Evolutionary conservation across 495 filamentous ascomycete genomes (phyloP).

Genomic region (Penicillium nucicola): DNA sequence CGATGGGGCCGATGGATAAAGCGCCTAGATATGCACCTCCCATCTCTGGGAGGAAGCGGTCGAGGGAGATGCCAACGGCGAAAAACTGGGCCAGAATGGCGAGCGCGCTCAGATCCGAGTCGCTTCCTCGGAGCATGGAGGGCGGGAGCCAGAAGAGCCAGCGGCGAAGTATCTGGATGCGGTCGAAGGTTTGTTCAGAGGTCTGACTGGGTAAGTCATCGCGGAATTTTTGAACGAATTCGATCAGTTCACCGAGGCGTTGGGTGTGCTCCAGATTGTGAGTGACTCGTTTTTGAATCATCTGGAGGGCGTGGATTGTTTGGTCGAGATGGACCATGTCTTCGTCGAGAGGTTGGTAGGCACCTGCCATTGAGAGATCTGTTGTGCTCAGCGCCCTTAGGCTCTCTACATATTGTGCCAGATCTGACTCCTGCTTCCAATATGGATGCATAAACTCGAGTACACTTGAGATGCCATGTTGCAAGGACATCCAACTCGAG

Average conservation of each 20-base stretch:
- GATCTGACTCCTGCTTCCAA: slow-evolving; percentile 86
- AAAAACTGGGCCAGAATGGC: slow-evolving; percentile 85
- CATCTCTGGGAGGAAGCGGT: slow-evolving; percentile 86
- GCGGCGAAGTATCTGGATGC: slow-evolving; percentile 76
- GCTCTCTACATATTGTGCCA: slow-evolving; percentile 78
- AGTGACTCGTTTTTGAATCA: slow-evolving; percentile 66
- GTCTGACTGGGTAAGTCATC: slow-evolving; percentile 69
- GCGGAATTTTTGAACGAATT: slow-evolving; percentile 76
- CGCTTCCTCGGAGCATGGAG: slow-evolving; percentile 58
- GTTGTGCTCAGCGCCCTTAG: slow-evolving; percentile 50
- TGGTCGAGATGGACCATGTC: slow-evolving; percentile 65
- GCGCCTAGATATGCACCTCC: slow-evolving; percentile 83
- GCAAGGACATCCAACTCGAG: slow-evolving; percentile 86
- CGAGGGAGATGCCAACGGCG: slow-evolving; percentile 78
- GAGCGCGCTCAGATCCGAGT: slow-evolving; percentile 39
- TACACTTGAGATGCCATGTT: slow-evolving; percentile 88
- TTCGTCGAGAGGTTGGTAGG: slow-evolving; percentile 50
- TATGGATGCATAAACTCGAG: slow-evolving; percentile 80
- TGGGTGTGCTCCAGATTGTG: slow-evolving; percentile 71
- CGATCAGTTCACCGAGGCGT: slow-evolving; percentile 72
- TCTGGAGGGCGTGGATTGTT: slow-evolving; percentile 53
- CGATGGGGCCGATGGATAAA: slow-evolving; percentile 69
- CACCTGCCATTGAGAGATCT: slow-evolving; percentile 49
- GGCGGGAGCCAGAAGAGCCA: slow-evolving; percentile 96
- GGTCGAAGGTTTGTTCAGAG: slow-evolving; percentile 79